Conservation (phyloP, 176 grass and related monocot genomes). For the Raddia guianensis region DNA sequence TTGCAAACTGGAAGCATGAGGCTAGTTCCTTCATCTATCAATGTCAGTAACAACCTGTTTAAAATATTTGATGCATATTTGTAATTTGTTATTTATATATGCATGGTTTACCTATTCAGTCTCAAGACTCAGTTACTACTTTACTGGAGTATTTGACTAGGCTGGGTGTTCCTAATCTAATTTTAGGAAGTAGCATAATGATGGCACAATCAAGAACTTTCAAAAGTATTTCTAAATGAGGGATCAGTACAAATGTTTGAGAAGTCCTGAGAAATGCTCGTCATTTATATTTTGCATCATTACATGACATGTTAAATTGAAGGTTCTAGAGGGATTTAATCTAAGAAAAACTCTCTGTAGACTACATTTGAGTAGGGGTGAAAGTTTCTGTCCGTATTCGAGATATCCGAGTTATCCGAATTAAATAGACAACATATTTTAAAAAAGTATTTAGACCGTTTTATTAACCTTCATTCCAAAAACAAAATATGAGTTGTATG, state of each 20-base stretch:
- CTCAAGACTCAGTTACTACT: not conserved
- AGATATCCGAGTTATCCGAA: too few species aligned
- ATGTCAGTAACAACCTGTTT: not conserved
- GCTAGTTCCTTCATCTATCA: constrained; percentile 31
- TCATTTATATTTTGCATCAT: not conserved
- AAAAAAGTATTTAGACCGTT: too few species aligned
- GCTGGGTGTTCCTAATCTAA: constrained; percentile 1
- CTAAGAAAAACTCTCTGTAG: not conserved
- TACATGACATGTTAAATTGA: not conserved
- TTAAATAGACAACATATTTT: too few species aligned
- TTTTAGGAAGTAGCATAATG: not conserved
- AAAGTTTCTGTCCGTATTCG: too few species aligned
- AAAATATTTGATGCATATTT: constrained; percentile 1
- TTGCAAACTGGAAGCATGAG: constrained; percentile 43
- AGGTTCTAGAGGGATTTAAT: not conserved
- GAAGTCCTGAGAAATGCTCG: not conserved
- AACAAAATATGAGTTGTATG: too few species aligned
- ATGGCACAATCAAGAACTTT: not conserved
- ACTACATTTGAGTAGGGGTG: too few species aligned
- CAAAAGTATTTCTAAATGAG: not conserved
- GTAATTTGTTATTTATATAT: constrained; percentile 19
- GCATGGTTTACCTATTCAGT: constrained; percentile 6
- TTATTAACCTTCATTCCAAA: too few species aligned
- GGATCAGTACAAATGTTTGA: constrained; percentile 10
- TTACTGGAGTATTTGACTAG: constrained; percentile 15